Percentiles rank a stretch among this genome's conserved stretches.
phyloP scores from a whole-genome alignment of 2,329 filamentous ascomycete species.

The Sarocladiaceae sp. region DNA sequence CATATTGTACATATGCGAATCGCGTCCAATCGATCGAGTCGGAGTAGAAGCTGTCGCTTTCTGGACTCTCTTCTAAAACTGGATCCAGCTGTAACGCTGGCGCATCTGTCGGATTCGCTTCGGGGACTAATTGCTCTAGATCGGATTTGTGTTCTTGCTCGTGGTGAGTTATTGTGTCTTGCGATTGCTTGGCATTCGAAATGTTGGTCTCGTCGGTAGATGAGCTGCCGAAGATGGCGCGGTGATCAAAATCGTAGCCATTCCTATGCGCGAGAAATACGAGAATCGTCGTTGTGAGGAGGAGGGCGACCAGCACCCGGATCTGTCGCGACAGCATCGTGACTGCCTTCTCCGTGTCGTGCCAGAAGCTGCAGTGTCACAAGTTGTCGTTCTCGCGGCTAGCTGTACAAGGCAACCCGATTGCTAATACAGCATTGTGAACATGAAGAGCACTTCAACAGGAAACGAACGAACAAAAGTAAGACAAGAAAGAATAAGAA shows the following conservation, averaged over 20 bases:
- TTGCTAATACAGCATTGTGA: too few species aligned
- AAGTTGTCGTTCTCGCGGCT: too few species aligned
- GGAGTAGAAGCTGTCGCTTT: not conserved
- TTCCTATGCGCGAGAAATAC: not conserved
- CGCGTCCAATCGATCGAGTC: conserved; percentile 33
- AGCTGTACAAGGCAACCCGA: too few species aligned
- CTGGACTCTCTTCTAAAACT: not conserved
- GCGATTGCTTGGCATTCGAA: not conserved
- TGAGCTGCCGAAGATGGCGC: not conserved
- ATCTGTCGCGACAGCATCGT: not conserved
- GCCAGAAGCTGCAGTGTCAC: not conserved
- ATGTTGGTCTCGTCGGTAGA: not conserved
- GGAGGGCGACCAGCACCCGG: not conserved
- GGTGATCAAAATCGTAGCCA: not conserved
- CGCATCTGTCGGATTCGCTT: not conserved
- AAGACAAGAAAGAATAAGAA: too few species aligned
- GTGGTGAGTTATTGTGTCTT: not conserved
- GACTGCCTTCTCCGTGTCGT: not conserved
- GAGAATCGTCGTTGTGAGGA: not conserved
- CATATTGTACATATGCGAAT: conserved; percentile 47
- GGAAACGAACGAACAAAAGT: too few species aligned
- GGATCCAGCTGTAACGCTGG: not conserved
- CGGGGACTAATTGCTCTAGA: not conserved
- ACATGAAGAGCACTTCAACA: too few species aligned
- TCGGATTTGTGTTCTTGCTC: not conserved